phyloP scores from a whole-genome alignment of 768 basidiomycete genomes.

The Gymnopilus junonius region DNA sequence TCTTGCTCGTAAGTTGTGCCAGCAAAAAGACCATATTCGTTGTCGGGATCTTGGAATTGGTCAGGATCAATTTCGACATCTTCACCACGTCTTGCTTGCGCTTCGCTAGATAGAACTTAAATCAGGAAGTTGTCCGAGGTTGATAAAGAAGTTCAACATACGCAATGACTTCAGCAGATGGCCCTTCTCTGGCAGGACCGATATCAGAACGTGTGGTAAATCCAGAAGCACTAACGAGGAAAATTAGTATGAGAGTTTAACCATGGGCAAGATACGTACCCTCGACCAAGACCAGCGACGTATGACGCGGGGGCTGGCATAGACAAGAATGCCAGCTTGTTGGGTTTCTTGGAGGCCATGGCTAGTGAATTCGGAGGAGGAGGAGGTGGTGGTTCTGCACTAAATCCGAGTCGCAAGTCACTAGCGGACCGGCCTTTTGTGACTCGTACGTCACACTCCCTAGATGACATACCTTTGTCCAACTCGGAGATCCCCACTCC shows the following conservation, averaged over 20 bases:
- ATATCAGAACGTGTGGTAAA: slow-evolving; percentile 99
- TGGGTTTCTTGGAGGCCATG: slow-evolving; percentile 58
- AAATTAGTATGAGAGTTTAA: not conserved
- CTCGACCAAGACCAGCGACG: slow-evolving; percentile 98
- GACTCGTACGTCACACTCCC: too few species aligned
- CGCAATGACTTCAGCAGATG: slow-evolving; percentile 91
- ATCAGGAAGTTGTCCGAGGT: not conserved
- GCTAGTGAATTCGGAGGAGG: not conserved
- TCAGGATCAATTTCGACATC: slow-evolving; percentile 89
- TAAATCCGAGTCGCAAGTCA: not conserved
- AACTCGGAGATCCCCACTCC: too few species aligned
- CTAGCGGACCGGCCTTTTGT: not conserved
- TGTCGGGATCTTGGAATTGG: slow-evolving; percentile 95
- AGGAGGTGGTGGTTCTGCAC: not conserved
- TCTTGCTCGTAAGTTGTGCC: slow-evolving; percentile 96
- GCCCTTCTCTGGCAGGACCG: slow-evolving; percentile 95
- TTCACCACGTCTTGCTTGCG: slow-evolving; percentile 85
- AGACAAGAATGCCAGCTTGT: slow-evolving; percentile 86
- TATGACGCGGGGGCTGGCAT: slow-evolving; percentile 97
- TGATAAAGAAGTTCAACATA: slow-evolving; percentile 42
- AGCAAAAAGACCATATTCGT: slow-evolving; percentile 94
- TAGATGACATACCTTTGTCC: too few species aligned
- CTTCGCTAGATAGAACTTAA: slow-evolving; percentile 58
- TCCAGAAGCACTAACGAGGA: slow-evolving; percentile 76
- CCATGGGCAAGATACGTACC: slow-evolving; percentile 51